These are phyloP conservation scores for Tetrapisispora arboricola DNA, from an alignment of 805 yeast species.

Conservation along the genomic window DNA sequence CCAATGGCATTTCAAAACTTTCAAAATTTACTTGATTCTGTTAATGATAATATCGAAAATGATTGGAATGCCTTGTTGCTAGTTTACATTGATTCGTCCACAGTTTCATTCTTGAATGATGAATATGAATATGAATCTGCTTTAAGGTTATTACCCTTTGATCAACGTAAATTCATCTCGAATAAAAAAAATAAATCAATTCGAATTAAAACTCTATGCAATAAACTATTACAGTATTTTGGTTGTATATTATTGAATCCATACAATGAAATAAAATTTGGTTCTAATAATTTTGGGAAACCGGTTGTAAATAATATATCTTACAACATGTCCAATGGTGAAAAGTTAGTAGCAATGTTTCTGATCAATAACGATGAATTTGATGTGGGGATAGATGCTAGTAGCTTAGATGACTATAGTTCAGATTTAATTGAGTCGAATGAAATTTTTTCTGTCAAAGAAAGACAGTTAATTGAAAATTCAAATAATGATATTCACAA, in stretches of 20 bases:
- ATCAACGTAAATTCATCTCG: slow-evolving; percentile 34
- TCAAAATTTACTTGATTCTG: neutral
- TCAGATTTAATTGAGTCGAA: slow-evolving; percentile 30
- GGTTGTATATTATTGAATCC: slow-evolving; percentile 26
- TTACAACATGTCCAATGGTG: slow-evolving; percentile 55
- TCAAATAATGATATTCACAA: slow-evolving; percentile 6
- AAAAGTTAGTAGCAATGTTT: slow-evolving; percentile 38
- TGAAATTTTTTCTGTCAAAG: slow-evolving; percentile 34
- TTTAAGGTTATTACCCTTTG: slow-evolving; percentile 37
- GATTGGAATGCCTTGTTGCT: neutral
- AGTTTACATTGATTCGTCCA: too few relatives aligned
- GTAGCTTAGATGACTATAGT: slow-evolving; percentile 25
- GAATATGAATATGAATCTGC: slow-evolving; percentile 38
- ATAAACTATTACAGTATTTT: slow-evolving; percentile 37
- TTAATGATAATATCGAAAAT: neutral
- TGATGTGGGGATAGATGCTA: slow-evolving; percentile 41
- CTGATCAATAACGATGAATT: slow-evolving; percentile 21
- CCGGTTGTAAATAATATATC: slow-evolving; percentile 32
- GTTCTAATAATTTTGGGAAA: slow-evolving; percentile 42
- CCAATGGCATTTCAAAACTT: too few relatives aligned
- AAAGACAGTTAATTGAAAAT: slow-evolving; percentile 13
- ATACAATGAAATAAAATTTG: slow-evolving; percentile 11
- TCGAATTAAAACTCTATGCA: slow-evolving; percentile 33
- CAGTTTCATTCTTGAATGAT: slow-evolving; percentile 10
- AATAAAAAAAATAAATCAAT: slow-evolving; percentile 30